Conservation (phyloP, 2,329 filamentous ascomycete species). For the Tolypocladium tundrense region DNA sequence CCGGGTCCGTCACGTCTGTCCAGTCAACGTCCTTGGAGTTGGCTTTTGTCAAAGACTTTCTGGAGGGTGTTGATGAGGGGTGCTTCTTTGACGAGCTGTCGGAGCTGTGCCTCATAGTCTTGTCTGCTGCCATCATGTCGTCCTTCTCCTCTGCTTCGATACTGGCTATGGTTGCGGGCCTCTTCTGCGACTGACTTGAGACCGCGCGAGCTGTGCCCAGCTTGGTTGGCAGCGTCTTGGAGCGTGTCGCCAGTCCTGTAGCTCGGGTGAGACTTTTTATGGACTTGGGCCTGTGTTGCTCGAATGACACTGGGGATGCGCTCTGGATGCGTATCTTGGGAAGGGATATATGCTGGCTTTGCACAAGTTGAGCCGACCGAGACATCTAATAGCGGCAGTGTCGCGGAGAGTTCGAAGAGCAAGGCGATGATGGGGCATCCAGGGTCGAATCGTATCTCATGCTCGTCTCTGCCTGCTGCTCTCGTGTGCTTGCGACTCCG, state of each 20-base stretch:
- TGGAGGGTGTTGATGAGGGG: conserved; percentile 19
- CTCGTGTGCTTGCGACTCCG: neutral
- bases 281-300: conserved; percentile 1
- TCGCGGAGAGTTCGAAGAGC: neutral
- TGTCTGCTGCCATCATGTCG: conserved; percentile 1
- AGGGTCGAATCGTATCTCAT: neutral
- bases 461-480: neutral
- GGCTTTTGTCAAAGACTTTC: conserved; percentile 26
- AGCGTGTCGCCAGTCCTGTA: neutral
- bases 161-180: conserved; percentile 2
- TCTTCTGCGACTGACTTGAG: conserved; percentile 8
- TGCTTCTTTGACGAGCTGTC: conserved; percentile 15
- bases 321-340: conserved; percentile 18
- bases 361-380: neutral
- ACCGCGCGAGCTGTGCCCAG: neutral
- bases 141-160: neutral
- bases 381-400: conserved; percentile 12
- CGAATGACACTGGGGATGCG: conserved; percentile 11
- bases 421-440: neutral
- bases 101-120: conserved; percentile 11
- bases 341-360: conserved; percentile 7
- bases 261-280: too few relatives aligned
- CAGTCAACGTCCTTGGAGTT: conserved; percentile 49
- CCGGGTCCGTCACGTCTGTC: conserved; percentile 58
- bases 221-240: conserved; percentile 2